Conservation (phyloP, 768 basidiomycete species). For the Mycena pura region DNA sequence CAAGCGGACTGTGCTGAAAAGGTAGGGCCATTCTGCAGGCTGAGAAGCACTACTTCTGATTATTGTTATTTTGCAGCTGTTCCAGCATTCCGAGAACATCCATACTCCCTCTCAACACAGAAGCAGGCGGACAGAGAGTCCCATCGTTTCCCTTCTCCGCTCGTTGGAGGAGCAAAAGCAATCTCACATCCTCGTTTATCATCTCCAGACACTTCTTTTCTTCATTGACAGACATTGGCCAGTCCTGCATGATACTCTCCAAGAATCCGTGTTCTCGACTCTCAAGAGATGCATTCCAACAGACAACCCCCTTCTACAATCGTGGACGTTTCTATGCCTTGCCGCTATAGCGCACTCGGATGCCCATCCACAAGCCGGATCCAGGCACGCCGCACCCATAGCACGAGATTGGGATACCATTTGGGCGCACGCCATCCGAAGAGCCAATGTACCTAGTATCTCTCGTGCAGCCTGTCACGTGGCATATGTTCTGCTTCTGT, state of each 20-base stretch:
- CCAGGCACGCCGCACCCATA: slow-evolving; percentile 25
- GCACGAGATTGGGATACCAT: slow-evolving; percentile 74
- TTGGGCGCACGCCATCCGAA: slow-evolving; percentile 85
- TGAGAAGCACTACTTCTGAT: slow-evolving; percentile 3
- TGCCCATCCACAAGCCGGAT: slow-evolving; percentile 17
- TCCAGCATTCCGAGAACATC: slow-evolving; percentile 65
- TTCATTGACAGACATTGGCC: slow-evolving; percentile 82
- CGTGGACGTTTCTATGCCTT: slow-evolving; percentile 85
- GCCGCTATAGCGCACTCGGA: slow-evolving; percentile 72
- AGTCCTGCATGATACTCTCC: slow-evolving; percentile 62
- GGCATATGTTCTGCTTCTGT: slow-evolving; percentile 59
- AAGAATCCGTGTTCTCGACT: slow-evolving; percentile 58
- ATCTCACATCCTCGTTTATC: slow-evolving; percentile 48
- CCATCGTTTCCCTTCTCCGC: slow-evolving; percentile 61
- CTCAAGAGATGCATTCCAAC: slow-evolving; percentile 68
- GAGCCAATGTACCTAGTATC: slow-evolving; percentile 67
- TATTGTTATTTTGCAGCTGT: slow-evolving; percentile 53
- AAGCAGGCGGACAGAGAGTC: slow-evolving; percentile 59
- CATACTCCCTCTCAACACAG: slow-evolving; percentile 36
- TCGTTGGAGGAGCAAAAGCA: slow-evolving; percentile 47
- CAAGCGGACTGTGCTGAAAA: slow-evolving; percentile 79
- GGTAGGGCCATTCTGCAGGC: slow-evolving; percentile 42
- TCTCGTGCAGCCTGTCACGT: slow-evolving; percentile 84
- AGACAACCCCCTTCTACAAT: slow-evolving; percentile 72
- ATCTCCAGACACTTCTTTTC: slow-evolving; percentile 84